phyloP scores from a whole-genome alignment of 495 filamentous ascomycete genomes.

The Cercophora sp. region DNA sequence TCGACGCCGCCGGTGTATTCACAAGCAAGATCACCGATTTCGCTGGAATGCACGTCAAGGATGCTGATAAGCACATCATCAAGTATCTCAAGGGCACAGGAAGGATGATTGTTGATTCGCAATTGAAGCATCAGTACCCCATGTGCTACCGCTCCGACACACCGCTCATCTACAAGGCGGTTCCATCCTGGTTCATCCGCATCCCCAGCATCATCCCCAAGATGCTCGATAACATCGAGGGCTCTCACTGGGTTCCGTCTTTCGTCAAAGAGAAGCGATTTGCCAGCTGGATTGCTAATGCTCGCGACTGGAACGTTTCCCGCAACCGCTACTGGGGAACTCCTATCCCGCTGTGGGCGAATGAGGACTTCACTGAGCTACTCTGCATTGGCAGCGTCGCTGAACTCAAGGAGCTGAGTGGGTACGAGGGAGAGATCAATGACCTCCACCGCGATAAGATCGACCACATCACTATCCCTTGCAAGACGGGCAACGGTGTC shows the following conservation, averaged over 20 bases:
- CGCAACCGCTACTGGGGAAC: constrained; percentile 98
- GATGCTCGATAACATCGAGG: constrained; percentile 85
- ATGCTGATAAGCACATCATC: constrained; percentile 91
- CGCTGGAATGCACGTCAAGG: constrained; percentile 85
- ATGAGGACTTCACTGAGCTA: constrained; percentile 78
- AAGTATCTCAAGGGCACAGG: constrained; percentile 79
- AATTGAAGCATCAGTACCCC: constrained; percentile 90
- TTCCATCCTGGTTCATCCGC: constrained; percentile 94
- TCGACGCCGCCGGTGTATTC: constrained; percentile 78
- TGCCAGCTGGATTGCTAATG: constrained; percentile 59
- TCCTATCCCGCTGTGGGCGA: constrained; percentile 91
- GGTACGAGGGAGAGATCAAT: constrained; percentile 76
- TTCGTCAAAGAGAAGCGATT: constrained; percentile 93
- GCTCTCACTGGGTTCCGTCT: constrained; percentile 89
- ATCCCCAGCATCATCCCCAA: constrained; percentile 79
- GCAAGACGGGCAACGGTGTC: constrained; percentile 79
- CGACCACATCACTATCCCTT: constrained; percentile 94
- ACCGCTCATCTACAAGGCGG: constrained; percentile 89
- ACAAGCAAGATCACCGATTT: constrained; percentile 81
- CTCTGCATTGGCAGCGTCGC: constrained; percentile 83
- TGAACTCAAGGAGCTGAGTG: constrained; percentile 83
- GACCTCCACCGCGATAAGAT: constrained; percentile 95
- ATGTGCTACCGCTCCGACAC: constrained; percentile 96
- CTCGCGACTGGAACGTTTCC: constrained; percentile 97
- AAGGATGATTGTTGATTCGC: constrained; percentile 80